Percentiles rank a stretch among this genome's conserved stretches.
Evolutionary conservation across 148 eudicot genomes (phyloP).

Genomic region (Drosera capensis): DNA sequence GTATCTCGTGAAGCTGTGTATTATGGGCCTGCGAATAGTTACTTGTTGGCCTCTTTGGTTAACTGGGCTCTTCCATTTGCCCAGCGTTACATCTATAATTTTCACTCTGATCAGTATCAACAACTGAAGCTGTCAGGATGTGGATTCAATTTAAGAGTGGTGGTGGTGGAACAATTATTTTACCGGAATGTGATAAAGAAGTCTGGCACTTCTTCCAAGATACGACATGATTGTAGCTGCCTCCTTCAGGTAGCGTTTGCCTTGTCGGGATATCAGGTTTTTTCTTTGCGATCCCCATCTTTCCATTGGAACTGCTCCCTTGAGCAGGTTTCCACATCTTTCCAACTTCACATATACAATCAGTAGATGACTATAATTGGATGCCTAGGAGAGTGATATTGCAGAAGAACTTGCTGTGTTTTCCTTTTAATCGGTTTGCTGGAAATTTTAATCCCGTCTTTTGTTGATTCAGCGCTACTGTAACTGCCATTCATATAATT

Average conservation of each 20-base stretch:
- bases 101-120: conserved; percentile 45
- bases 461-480: background rate
- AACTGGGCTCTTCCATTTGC: conserved; percentile 87
- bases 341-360: no score
- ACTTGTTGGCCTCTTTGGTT: conserved; percentile 45
- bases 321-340: background rate
- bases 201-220: conserved; percentile 33
- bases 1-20: conserved; percentile 77
- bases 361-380: no score
- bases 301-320: background rate
- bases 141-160: conserved; percentile 27
- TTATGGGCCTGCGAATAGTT: conserved; percentile 45
- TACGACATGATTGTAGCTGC: conserved; percentile 48
- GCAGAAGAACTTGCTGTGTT: no score
- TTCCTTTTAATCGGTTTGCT: no score
- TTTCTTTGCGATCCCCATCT: background rate
- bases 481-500: background rate
- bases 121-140: conserved; percentile 54
- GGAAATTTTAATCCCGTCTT: background rate
- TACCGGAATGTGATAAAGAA: conserved; percentile 58
- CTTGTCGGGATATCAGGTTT: background rate
- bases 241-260: conserved; percentile 56
- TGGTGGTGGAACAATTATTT: conserved; percentile 69
- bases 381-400: no score
- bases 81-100: conserved; percentile 61